Base-by-base conservation (phyloP, 192 early-diverging fungal genomes). In the Pilobolus umbonatus region DNA sequence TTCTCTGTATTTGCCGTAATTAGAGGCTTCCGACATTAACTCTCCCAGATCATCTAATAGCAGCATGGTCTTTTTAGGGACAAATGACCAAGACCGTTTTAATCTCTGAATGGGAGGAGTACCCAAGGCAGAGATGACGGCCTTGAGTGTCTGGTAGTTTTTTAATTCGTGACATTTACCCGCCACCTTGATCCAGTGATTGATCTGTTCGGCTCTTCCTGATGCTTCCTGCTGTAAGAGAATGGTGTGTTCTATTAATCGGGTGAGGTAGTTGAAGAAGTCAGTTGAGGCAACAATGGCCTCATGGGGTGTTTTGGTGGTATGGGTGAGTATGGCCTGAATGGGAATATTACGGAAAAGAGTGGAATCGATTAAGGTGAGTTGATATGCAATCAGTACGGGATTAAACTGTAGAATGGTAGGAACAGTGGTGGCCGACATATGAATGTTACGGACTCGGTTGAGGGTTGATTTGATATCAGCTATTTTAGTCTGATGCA, bases 241-340 rank as follows among this genome's bases (percentile, higher is more conserved):
- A 34, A 89, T 80, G 2, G 86, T 73, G 49, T 73, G 76, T 64
- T 89, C 87, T 17, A 89, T 75, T 35, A 85, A 55, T 10, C 87
- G 72, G 10, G 86, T 83, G 8, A 89, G 54, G 55, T 86, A 88
- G 52, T 89, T 89, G 73, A 89, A 89, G 61, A 85, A 85, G 43
- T 88, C 86, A 1, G 87, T 78, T 12, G 74, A 77, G 1, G 76
- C 78, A 22, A 78, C 79, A 19, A 89, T 75, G 11, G 72, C 71
- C 7, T 76, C 73, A 19, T 81, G 73, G 3, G 83, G 83, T 8
- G 66, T 64, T 14, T 84, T 78, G 0, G 86, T 77, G 3, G 80
- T 79, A 49, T 89, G 85, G 1, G 61, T 47, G 14, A 86, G 40
- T 6, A 89, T 61, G 21, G 85, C 78, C 2, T 55, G 29, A 1